A percentile compares a stretch with the other conserved stretches of the same genome.
Evolutionary conservation across 129 eudicot genomes (phyloP).

Genomic region (Saposhnikovia divaricata): DNA sequence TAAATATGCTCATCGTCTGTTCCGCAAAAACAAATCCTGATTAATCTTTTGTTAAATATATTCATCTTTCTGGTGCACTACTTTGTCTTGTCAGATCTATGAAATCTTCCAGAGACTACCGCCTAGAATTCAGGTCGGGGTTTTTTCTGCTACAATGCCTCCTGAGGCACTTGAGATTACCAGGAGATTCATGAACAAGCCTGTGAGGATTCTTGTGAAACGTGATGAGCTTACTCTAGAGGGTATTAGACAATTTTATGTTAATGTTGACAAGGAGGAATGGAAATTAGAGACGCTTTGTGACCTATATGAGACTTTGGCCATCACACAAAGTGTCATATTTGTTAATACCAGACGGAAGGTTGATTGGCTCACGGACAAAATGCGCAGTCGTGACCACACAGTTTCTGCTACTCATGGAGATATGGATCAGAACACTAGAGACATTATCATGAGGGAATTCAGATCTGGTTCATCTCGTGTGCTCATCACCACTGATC

Average conservation of each 20-base stretch:
- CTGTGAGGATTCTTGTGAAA: slow-evolving; percentile 19
- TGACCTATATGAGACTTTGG: background rate
- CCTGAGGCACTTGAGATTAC: slow-evolving; percentile 41
- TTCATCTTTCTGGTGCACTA: too few relatives aligned
- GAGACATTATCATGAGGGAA: slow-evolving; percentile 20
- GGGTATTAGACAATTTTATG: slow-evolving; percentile 2
- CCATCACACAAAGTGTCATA: slow-evolving; percentile 20
- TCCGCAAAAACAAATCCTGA: background rate
- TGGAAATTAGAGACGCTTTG: slow-evolving; percentile 4
- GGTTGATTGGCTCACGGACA: slow-evolving; percentile 25
- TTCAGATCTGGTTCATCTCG: slow-evolving; percentile 21
- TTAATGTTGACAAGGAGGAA: slow-evolving; percentile 3
- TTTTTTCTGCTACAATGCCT: slow-evolving; percentile 41
- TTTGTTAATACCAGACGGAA: slow-evolving; percentile 17
- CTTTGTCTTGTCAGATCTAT: slow-evolving; percentile 22
- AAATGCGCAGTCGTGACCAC: slow-evolving; percentile 20
- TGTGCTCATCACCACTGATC: slow-evolving; percentile 20
- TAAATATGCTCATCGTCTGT: too few relatives aligned
- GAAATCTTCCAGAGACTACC: slow-evolving; percentile 36
- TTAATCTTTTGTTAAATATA: background rate
- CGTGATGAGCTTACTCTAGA: slow-evolving; percentile 21
- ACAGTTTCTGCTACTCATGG: slow-evolving; percentile 12
- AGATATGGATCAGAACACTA: slow-evolving; percentile 21
- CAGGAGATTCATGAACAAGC: slow-evolving; percentile 27
- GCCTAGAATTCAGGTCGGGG: slow-evolving; percentile 35